phyloP scores from a whole-genome alignment of 495 filamentous ascomycete species.

The Neurospora sp. region DNA sequence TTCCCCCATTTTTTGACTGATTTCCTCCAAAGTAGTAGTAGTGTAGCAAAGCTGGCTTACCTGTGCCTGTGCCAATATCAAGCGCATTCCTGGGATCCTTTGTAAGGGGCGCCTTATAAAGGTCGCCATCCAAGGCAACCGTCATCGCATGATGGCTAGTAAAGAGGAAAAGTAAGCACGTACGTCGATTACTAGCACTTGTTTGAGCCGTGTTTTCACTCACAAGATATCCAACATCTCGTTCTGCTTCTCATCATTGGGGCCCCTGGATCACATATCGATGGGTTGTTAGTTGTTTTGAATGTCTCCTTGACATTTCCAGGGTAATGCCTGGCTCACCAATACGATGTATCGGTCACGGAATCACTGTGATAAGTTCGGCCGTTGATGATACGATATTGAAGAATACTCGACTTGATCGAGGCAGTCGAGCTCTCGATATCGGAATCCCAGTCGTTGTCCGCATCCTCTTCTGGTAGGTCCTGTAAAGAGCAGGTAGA shows the following conservation, averaged over 20 bases:
- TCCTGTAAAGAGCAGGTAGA: background rate
- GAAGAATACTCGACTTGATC: conserved; percentile 30
- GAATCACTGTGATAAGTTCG: conserved; percentile 28
- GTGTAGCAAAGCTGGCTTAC: conserved; percentile 4
- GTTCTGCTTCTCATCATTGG: conserved; percentile 31
- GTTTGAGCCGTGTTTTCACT: background rate
- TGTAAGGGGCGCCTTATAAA: conserved; percentile 47
- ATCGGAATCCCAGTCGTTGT: conserved; percentile 30
- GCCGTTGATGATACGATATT: conserved; percentile 32
- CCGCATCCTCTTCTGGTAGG: background rate
- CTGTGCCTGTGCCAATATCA: conserved; percentile 57
- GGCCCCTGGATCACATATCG: conserved; percentile 2
- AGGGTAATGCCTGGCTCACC: conserved; percentile 8
- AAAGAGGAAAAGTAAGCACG: background rate
- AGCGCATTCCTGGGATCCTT: conserved; percentile 39
- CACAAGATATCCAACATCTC: conserved; percentile 32
- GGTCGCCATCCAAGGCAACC: conserved; percentile 40
- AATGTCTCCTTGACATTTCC: background rate
- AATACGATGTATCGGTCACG: conserved; percentile 20
- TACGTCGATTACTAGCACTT: background rate
- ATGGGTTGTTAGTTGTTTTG: background rate
- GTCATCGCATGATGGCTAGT: conserved; percentile 27
- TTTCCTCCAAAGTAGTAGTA: background rate
- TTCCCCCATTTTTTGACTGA: background rate
- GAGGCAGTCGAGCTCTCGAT: conserved; percentile 31